Evolutionary conservation across 2,329 filamentous ascomycete genomes (phyloP).

Genomic region (Colletotrichum karsti): DNA sequence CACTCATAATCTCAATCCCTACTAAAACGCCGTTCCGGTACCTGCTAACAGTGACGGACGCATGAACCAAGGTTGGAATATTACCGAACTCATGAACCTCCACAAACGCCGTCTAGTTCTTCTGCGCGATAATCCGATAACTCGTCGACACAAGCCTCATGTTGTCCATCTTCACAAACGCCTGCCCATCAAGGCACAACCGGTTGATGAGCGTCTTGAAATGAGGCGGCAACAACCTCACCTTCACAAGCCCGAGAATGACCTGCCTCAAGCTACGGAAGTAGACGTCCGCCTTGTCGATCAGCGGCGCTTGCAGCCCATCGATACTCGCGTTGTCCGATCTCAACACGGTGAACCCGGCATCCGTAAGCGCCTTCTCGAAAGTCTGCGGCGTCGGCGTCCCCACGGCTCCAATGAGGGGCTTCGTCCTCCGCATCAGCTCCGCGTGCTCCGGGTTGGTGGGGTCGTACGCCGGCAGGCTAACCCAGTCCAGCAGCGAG

Average conservation of each 20-base stretch:
- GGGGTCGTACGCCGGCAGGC: constrained; percentile 57
- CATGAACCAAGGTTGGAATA: too few species aligned
- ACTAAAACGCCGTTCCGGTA: too few species aligned
- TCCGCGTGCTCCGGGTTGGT: constrained; percentile 54
- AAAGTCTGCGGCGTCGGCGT: constrained; percentile 58
- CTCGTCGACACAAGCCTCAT: constrained; percentile 61
- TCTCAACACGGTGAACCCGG: constrained; percentile 55
- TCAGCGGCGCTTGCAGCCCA: constrained; percentile 59
- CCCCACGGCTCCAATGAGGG: constrained; percentile 62
- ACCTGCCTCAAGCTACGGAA: constrained; percentile 59
- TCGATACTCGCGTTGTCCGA: constrained; percentile 62
- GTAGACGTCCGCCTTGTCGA: constrained; percentile 62
- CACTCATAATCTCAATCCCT: too few species aligned
- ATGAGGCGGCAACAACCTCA: constrained; percentile 56
- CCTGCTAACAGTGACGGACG: too few species aligned
- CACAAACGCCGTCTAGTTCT: constrained; percentile 31
- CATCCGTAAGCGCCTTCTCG: constrained; percentile 52
- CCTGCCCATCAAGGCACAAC: constrained; percentile 60
- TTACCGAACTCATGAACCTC: too few species aligned
- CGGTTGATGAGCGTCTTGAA: constrained; percentile 63
- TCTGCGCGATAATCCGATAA: constrained; percentile 61
- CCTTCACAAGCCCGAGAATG: constrained; percentile 56
- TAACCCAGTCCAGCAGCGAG: constrained; percentile 62
- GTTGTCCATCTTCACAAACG: constrained; percentile 64
- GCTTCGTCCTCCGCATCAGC: constrained; percentile 63